Conservation (phyloP, 352 stramenopile genomes). For the Phytopythium sindhum region DNA sequence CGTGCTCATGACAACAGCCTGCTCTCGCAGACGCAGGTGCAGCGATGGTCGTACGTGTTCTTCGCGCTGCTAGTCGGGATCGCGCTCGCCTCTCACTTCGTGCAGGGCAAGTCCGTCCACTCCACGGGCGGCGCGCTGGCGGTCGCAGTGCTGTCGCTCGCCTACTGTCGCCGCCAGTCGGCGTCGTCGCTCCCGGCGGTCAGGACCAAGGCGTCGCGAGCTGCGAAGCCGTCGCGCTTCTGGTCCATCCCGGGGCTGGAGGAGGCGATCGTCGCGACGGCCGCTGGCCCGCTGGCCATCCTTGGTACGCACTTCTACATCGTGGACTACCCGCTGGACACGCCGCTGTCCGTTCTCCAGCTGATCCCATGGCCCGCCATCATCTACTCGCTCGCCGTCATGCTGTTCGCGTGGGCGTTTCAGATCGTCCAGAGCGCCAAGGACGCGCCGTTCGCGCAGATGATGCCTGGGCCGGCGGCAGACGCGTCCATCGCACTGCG, state of each 20-base stretch:
- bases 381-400: constrained; percentile 57
- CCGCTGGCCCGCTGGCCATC: constrained; percentile 58
- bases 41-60: constrained; percentile 63
- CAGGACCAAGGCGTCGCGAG: neutral
- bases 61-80: constrained; percentile 41
- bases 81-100: constrained; percentile 33
- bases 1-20: constrained; percentile 26
- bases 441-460: constrained; percentile 69
- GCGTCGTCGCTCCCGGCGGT: neutral
- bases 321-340: constrained; percentile 23
- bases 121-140: constrained; percentile 22
- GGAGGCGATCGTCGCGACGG: constrained; percentile 45
- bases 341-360: constrained; percentile 32
- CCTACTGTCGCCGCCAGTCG: constrained; percentile 45
- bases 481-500: constrained; percentile 49
- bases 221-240: neutral
- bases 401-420: constrained; percentile 58
- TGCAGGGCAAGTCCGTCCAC: constrained; percentile 31
- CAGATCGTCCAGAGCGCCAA: constrained; percentile 62
- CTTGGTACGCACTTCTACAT: constrained; percentile 47
- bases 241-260: constrained; percentile 42
- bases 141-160: constrained; percentile 38
- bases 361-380: constrained; percentile 4
- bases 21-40: constrained; percentile 67
- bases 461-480: constrained; percentile 28